Percentiles rank a stretch among this genome's conserved stretches.
These are phyloP conservation scores for Fusarium duplospermum DNA, from an alignment of 2,329 filamentous ascomycete species.

Conservation along the genomic window DNA sequence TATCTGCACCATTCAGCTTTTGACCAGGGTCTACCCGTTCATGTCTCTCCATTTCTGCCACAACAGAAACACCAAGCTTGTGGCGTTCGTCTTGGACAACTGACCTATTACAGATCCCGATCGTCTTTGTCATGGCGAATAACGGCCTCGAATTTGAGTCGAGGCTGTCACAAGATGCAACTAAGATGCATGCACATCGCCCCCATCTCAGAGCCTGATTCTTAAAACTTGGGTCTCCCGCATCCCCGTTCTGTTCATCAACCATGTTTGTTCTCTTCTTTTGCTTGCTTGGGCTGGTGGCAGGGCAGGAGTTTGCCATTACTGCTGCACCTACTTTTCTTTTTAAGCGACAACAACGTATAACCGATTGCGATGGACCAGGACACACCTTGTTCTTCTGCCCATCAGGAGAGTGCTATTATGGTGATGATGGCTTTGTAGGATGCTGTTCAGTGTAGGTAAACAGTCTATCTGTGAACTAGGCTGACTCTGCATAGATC, in stretches of 20 bases:
- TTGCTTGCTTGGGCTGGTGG: not conserved
- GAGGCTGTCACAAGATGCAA: not conserved
- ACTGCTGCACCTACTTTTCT: not conserved
- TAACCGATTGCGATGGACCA: not conserved
- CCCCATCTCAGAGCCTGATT: constrained; percentile 1
- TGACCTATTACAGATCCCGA: not conserved
- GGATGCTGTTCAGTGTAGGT: constrained; percentile 2
- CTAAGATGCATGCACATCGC: constrained; percentile 1
- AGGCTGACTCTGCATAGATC: not conserved
- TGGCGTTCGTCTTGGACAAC: not conserved
- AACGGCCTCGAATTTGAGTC: not conserved
- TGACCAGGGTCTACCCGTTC: not conserved
- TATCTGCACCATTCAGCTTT: not conserved
- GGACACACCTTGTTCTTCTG: not conserved
- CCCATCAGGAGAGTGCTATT: not conserved
- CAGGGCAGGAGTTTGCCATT: not conserved
- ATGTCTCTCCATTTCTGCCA: not conserved
- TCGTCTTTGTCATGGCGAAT: not conserved
- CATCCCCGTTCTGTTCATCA: not conserved
- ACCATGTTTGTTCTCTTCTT: not conserved
- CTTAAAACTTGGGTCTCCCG: not conserved
- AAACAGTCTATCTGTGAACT: too few species aligned
- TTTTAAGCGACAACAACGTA: constrained; percentile 3
- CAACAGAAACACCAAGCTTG: not conserved
- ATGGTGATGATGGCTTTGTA: constrained; percentile 4